Base-by-base conservation (phyloP, 179 eudicot genomes). In the Patellifolia procumbens region DNA sequence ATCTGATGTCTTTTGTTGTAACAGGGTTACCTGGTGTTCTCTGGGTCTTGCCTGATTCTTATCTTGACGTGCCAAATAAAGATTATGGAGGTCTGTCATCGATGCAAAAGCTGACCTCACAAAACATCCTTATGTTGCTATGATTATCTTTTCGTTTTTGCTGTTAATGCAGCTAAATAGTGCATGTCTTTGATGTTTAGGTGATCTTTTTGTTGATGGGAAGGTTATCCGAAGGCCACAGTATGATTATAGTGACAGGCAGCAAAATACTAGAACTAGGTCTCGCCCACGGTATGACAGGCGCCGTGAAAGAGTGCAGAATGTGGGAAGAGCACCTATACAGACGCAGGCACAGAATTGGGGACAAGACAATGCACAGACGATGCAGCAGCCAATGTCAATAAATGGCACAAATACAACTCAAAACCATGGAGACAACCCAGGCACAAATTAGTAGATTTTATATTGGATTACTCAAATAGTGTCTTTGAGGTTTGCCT, bases 1-100 rank as follows among this genome's bases (percentile, higher is more conserved):
- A 39, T 34, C 20, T 62, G 42, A 42, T 58, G 24, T 78, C 17
- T 48, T 61, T 70, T 64, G 3, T 73, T 56, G 37, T 82, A 51
- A 78, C 84, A 94, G 98, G 76, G 13, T 67, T 89, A 43, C 96
- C 98, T 66, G 92, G 90, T 74, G 98, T 92, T 59, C 80, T 94
- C 42, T 94, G 98, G 97, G 98, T 94, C 65, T 85, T 94, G 81
- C 98, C 98, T 56, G 98, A 94, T 84, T 94, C 98, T 68, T 94
- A 94, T 82, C 94, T 92, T 49, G 98, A 94, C 74, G 98, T 92
- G 67, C 97, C 97, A 67, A 92, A 91, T 85, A 92, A 94, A 85
- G 98, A 94, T 77, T 94, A 94, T 81, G 98, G 98, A 89, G 98
- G 98, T 92, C 52, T 29, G 90, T 86, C 26, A 42, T 70, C 17